Percentiles rank a stretch among this genome's conserved stretches.
phyloP scores from a whole-genome alignment of 1,284 basidiomycete species.

The Stereum hirsutum region DNA sequence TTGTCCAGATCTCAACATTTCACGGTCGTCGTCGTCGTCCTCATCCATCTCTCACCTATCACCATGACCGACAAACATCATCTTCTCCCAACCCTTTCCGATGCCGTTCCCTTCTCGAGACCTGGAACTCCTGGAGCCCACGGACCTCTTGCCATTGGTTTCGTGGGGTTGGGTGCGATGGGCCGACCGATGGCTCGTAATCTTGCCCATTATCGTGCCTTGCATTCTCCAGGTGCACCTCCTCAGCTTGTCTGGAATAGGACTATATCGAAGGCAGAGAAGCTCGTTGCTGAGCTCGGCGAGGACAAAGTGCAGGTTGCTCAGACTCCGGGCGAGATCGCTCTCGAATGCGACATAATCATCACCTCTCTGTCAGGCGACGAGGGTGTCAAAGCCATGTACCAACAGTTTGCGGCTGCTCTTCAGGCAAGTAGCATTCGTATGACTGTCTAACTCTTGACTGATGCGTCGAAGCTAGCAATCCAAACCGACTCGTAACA shows the following conservation, averaged over 20 bases:
- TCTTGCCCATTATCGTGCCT: slow-evolving; percentile 44
- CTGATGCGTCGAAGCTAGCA: slow-evolving; percentile 26
- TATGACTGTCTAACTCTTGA: neutral
- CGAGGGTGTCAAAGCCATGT: slow-evolving; percentile 62
- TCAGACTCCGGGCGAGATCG: slow-evolving; percentile 46
- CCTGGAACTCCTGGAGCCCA: slow-evolving; percentile 36
- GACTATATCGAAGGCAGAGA: slow-evolving; percentile 51
- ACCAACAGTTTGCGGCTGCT: slow-evolving; percentile 51
- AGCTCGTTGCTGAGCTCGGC: slow-evolving; percentile 46
- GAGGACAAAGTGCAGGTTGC: slow-evolving; percentile 43
- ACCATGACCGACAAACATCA: slow-evolving; percentile 4
- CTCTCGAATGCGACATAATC: slow-evolving; percentile 67
- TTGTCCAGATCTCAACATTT: no score
- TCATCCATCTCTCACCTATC: slow-evolving; percentile 4
- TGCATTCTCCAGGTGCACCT: slow-evolving; percentile 22
- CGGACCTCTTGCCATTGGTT: slow-evolving; percentile 42
- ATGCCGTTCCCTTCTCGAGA: slow-evolving; percentile 46
- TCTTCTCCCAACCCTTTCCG: neutral
- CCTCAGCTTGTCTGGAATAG: slow-evolving; percentile 61
- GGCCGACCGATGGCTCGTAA: slow-evolving; percentile 70
- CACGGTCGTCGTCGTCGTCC: no score
- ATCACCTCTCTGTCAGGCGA: slow-evolving; percentile 74
- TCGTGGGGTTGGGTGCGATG: slow-evolving; percentile 64
- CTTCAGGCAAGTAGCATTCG: slow-evolving; percentile 30
- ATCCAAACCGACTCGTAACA: slow-evolving; percentile 35